Percentiles rank a stretch among this genome's conserved stretches.
These are phyloP conservation scores for Cutaneotrichosporon curvatum DNA, from an alignment of 1,284 basidiomycete species.

Conservation along the genomic window DNA sequence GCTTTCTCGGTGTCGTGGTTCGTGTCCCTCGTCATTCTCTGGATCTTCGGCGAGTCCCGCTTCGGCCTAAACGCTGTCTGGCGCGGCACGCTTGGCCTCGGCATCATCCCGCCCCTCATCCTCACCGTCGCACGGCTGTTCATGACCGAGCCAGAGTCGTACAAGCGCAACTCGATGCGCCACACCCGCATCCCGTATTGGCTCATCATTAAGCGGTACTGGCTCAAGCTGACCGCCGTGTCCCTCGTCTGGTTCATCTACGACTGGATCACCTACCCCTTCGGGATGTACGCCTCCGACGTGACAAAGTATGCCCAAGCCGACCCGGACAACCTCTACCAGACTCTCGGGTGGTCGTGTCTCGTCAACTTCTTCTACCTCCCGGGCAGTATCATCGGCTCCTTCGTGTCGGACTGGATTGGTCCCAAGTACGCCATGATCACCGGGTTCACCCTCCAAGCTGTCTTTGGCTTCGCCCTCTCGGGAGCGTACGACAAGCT, in stretches of 20 bases:
- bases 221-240: conserved; percentile 31
- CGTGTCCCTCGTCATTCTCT: conserved; percentile 73
- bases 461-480: conserved; percentile 78
- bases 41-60: conserved; percentile 78
- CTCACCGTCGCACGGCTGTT: conserved; percentile 76
- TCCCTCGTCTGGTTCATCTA: conserved; percentile 62
- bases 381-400: conserved; percentile 29
- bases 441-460: conserved; percentile 61
- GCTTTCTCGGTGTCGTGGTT: conserved; percentile 75
- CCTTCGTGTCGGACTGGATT: conserved; percentile 36
- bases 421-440: conserved; percentile 62
- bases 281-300: conserved; percentile 74
- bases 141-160: conserved; percentile 63
- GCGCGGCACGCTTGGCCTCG: conserved; percentile 84
- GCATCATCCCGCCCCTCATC: conserved; percentile 67
- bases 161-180: conserved; percentile 56
- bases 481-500: conserved; percentile 61
- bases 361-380: conserved; percentile 50
- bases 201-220: conserved; percentile 71
- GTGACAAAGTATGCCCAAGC: conserved; percentile 25
- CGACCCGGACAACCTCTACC: conserved; percentile 26
- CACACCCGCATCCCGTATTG: conserved; percentile 55
- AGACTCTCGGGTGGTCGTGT: conserved; percentile 41
- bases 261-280: conserved; percentile 52
- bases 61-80: conserved; percentile 63